These are phyloP conservation scores for Fonsecaea monophora DNA, from an alignment of 2,329 filamentous ascomycete genomes.

Conservation along the genomic window DNA sequence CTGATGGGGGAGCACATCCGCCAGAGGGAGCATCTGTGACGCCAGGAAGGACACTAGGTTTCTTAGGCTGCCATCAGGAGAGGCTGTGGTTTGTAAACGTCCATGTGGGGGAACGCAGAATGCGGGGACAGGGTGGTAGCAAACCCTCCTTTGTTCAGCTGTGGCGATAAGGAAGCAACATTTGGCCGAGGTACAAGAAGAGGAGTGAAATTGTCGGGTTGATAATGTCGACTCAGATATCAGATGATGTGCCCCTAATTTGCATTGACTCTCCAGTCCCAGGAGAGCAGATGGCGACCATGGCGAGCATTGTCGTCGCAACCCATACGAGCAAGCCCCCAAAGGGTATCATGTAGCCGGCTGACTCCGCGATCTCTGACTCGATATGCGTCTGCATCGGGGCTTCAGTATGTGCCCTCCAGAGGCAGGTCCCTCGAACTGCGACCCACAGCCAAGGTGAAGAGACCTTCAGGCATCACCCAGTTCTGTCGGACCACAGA, in stretches of 20 bases:
- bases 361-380: slow-evolving; percentile 14
- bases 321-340: not conserved
- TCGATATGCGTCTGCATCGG: slow-evolving; percentile 2
- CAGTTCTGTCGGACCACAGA: slow-evolving; percentile 72
- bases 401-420: slow-evolving; percentile 27
- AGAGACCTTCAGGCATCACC: slow-evolving; percentile 59
- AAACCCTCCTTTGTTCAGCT: slow-evolving; percentile 6
- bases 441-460: slow-evolving; percentile 40
- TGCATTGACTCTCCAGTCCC: not conserved
- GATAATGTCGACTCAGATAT: slow-evolving; percentile 7
- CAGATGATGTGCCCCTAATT: not conserved
- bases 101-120: slow-evolving; percentile 12
- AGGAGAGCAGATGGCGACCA: not conserved
- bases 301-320: not conserved
- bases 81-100: slow-evolving; percentile 1
- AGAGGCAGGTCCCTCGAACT: slow-evolving; percentile 42
- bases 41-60: not conserved
- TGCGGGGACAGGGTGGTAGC: slow-evolving; percentile 10
- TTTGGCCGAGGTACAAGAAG: slow-evolving; percentile 15
- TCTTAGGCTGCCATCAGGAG: not conserved
- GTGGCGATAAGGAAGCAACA: not conserved
- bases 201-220: not conserved
- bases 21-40: slow-evolving; percentile 1
- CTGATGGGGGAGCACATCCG: not conserved
- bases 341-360: not conserved